A percentile compares a stretch with the other conserved stretches of the same genome.
Conservation (phyloP, 495 filamentous ascomycete species). For the Aspergillus avenaceus region DNA sequence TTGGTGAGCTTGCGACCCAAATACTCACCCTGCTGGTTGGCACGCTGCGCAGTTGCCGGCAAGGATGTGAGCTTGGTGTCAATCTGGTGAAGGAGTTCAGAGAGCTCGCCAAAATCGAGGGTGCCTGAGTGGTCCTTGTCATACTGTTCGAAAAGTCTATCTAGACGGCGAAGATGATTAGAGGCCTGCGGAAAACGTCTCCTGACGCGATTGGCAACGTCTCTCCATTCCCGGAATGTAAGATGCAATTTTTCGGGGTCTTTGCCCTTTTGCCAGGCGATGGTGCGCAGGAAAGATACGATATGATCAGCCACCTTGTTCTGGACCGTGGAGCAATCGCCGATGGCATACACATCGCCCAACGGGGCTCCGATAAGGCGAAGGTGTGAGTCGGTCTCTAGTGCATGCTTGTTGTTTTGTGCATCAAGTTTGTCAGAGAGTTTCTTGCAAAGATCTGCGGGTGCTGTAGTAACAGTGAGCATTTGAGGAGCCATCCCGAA, state of each 20-base stretch:
- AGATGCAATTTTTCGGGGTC: slow-evolving; percentile 81
- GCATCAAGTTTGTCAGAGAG: slow-evolving; percentile 67
- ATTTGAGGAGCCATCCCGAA: background rate
- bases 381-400: slow-evolving; percentile 94
- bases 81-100: slow-evolving; percentile 83
- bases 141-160: slow-evolving; percentile 84
- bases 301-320: slow-evolving; percentile 91
- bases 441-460: slow-evolving; percentile 71
- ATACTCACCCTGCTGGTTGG: slow-evolving; percentile 94
- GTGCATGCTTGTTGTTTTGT: slow-evolving; percentile 85
- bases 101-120: slow-evolving; percentile 87
- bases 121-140: slow-evolving; percentile 91
- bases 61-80: slow-evolving; percentile 85
- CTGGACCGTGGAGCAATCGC: slow-evolving; percentile 95
- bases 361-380: slow-evolving; percentile 87
- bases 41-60: slow-evolving; percentile 90
- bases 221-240: slow-evolving; percentile 82
- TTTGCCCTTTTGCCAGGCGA: slow-evolving; percentile 87
- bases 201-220: slow-evolving; percentile 76
- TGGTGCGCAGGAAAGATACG: slow-evolving; percentile 77
- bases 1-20: slow-evolving; percentile 93
- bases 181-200: slow-evolving; percentile 91
- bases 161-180: slow-evolving; percentile 81
- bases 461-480: slow-evolving; percentile 45
- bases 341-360: slow-evolving; percentile 94